phyloP scores from a whole-genome alignment of 441 rosid genomes.

The Mallotus repandus region DNA sequence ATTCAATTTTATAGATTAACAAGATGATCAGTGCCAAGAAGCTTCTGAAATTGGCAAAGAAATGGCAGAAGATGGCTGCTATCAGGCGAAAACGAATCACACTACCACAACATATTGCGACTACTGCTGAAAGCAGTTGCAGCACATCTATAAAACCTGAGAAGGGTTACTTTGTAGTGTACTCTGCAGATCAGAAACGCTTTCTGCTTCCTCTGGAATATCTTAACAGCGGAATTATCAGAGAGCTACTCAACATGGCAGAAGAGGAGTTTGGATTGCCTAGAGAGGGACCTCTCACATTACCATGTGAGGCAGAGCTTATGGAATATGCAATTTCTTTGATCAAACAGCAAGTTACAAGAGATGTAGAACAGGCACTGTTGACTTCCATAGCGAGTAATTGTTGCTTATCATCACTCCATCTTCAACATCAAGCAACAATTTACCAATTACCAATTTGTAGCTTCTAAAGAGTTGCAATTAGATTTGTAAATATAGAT shows the following conservation, averaged over 20 bases:
- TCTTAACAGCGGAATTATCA: not conserved
- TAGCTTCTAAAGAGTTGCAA: not conserved
- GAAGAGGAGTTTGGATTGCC: constrained; percentile 17
- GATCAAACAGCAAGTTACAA: constrained; percentile 1
- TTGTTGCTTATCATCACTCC: not conserved
- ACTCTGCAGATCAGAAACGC: constrained; percentile 6
- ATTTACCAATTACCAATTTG: not conserved
- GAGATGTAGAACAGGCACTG: constrained; percentile 2
- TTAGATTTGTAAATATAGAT: no score
- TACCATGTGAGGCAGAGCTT: constrained; percentile 11
- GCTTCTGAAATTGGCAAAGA: constrained; percentile 1
- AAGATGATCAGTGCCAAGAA: not conserved
- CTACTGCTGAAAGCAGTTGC: not conserved
- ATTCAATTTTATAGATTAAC: not conserved
- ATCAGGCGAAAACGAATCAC: not conserved
- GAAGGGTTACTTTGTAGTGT: constrained; percentile 12
- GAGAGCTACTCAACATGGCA: not conserved
- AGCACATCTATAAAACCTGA: not conserved
- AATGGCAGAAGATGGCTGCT: not conserved
- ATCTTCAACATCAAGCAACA: not conserved
- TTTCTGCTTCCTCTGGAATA: constrained; percentile 8
- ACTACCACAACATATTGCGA: not conserved
- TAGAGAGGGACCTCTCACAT: not conserved
- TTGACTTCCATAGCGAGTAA: not conserved
- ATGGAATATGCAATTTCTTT: constrained; percentile 3